These are phyloP conservation scores for Pseudovirgaria hyperparasitica DNA, from an alignment of 2,329 filamentous ascomycete species.

Conservation along the genomic window DNA sequence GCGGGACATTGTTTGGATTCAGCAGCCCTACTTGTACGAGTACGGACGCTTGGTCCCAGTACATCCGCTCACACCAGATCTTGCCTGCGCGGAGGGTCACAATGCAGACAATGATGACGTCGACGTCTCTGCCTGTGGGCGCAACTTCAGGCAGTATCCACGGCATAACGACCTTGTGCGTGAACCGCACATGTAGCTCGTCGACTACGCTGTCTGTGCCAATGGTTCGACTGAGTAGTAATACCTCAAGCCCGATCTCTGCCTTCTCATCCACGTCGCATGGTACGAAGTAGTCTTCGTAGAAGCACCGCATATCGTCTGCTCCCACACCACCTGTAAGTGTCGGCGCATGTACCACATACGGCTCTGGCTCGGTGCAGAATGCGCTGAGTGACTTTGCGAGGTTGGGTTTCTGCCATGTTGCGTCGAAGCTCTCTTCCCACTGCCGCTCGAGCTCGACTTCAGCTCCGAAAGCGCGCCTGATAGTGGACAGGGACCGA, in stretches of 20 bases:
- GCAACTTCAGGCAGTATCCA: slow-evolving; percentile 48
- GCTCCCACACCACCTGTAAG: slow-evolving; percentile 32
- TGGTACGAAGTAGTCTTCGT: slow-evolving; percentile 43
- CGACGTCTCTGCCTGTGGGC: slow-evolving; percentile 43
- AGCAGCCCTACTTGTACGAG: slow-evolving; percentile 45
- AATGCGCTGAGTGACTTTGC: slow-evolving; percentile 27
- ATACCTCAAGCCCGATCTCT: slow-evolving; percentile 38
- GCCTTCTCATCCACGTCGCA: slow-evolving; percentile 16
- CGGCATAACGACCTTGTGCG: slow-evolving; percentile 41
- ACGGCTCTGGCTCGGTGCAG: slow-evolving; percentile 20
- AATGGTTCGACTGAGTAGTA: slow-evolving; percentile 44
- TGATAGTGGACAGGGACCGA: slow-evolving; percentile 47
- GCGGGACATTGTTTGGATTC: slow-evolving; percentile 41
- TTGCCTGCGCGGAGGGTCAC: slow-evolving; percentile 41
- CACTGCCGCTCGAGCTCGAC: slow-evolving; percentile 32
- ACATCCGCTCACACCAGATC: slow-evolving; percentile 44
- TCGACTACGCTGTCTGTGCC: slow-evolving; percentile 48
- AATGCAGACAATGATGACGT: slow-evolving; percentile 44
- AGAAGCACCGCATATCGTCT: slow-evolving; percentile 37
- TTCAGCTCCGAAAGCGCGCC: slow-evolving; percentile 45
- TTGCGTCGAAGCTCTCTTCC: slow-evolving; percentile 29
- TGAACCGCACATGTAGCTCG: slow-evolving; percentile 44
- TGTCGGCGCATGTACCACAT: slow-evolving; percentile 31
- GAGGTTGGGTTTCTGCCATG: slow-evolving; percentile 21
- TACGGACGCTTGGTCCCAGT: slow-evolving; percentile 51